These are phyloP conservation scores for Zymoseptoria passerinii DNA, from an alignment of 2,329 filamentous ascomycete species.

Conservation along the genomic window DNA sequence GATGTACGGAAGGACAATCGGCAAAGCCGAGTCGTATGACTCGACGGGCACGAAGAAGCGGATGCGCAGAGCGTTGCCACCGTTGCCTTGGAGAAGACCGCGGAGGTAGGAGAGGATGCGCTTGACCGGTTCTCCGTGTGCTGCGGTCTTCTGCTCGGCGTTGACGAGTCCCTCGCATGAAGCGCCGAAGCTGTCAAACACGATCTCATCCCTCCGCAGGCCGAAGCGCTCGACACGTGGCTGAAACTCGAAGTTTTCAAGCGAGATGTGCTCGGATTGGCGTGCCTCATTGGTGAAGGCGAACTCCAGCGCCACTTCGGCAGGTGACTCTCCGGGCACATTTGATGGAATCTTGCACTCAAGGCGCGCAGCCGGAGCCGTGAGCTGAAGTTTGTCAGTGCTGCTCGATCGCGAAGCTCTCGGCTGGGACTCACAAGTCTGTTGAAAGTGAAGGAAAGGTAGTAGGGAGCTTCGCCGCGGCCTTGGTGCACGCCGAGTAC, in stretches of 20 bases:
- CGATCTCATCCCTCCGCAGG: slow-evolving; percentile 3
- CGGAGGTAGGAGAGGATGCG: too few relatives aligned
- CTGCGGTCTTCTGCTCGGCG: not conserved
- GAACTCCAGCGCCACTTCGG: not conserved
- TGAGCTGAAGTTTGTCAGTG: slow-evolving; percentile 7
- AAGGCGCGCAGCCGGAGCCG: slow-evolving; percentile 6
- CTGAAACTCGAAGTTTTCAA: not conserved
- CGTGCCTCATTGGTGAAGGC: slow-evolving; percentile 3
- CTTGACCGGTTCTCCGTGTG: not conserved
- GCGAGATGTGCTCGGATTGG: not conserved
- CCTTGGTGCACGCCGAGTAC: not conserved
- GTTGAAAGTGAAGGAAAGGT: slow-evolving; percentile 1
- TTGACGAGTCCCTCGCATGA: slow-evolving; percentile 7
- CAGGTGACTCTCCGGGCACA: not conserved
- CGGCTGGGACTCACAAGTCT: slow-evolving; percentile 2
- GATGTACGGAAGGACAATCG: slow-evolving; percentile 8
- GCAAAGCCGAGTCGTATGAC: not conserved
- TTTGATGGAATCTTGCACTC: not conserved
- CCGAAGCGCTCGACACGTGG: not conserved
- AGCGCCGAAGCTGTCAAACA: slow-evolving; percentile 2
- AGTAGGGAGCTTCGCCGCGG: not conserved
- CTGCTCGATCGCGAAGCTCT: not conserved
- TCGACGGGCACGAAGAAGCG: slow-evolving; percentile 5
- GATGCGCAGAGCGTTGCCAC: too few relatives aligned
- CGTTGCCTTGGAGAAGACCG: too few relatives aligned